phyloP scores from a whole-genome alignment of 768 basidiomycete genomes.

The Pholiota microspora region DNA sequence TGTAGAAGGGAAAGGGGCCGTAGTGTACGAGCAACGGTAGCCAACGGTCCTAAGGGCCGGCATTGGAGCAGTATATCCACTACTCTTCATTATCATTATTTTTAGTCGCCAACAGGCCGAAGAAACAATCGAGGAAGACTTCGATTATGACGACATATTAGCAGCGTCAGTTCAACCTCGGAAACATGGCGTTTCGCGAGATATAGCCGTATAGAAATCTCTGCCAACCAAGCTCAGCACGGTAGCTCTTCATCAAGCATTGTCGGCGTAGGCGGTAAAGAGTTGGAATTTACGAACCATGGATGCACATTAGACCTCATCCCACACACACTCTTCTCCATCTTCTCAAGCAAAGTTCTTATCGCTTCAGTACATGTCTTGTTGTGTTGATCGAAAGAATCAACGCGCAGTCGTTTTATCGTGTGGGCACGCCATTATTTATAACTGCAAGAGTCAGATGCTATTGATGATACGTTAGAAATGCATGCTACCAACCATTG shows the following conservation, averaged over 20 bases:
- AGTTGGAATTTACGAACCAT: neutral
- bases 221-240: too few species aligned
- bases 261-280: neutral
- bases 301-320: neutral
- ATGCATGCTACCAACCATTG: neutral
- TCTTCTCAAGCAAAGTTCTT: neutral
- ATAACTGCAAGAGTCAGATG: neutral
- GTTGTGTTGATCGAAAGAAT: neutral
- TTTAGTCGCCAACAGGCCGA: neutral
- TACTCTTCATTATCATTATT: too few species aligned
- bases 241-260: too few species aligned
- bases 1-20: neutral
- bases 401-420: neutral
- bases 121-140: neutral
- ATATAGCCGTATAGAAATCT: conserved; percentile 1
- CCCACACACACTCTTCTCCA: neutral
- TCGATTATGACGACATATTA: neutral
- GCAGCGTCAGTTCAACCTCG: conserved; percentile 1
- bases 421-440: neutral
- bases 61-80: neutral
- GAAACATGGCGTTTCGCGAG: neutral
- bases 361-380: neutral
- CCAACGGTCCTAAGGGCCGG: neutral
- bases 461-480: neutral
- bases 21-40: neutral